Evolutionary conservation across 176 grass and related monocot genomes (phyloP).

Genomic region (Elymus sibiricus): DNA sequence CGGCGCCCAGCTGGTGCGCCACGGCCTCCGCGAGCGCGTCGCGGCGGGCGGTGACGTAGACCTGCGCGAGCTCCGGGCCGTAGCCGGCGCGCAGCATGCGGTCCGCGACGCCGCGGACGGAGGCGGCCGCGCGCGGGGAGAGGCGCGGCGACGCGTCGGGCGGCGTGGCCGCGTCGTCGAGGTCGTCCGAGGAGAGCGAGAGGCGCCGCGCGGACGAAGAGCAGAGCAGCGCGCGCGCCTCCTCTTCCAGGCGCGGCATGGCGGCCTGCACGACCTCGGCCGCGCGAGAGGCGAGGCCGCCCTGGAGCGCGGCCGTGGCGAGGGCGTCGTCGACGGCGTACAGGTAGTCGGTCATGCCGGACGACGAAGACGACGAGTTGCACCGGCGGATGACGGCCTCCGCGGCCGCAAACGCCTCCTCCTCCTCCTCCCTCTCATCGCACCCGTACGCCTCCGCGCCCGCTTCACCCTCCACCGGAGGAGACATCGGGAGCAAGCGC

Average conservation of each 20-base stretch:
- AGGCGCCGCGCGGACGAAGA: conserved; percentile 32
- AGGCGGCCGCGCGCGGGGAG: conserved; percentile 17
- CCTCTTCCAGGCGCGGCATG: conserved; percentile 76
- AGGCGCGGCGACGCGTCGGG: conserved; percentile 32
- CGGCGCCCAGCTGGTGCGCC: conserved; percentile 30
- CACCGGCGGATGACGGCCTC: conserved; percentile 41
- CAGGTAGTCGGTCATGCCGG: conserved; percentile 19
- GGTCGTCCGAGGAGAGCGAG: conserved; percentile 37
- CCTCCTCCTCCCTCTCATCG: background rate
- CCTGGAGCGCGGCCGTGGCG: conserved; percentile 36
- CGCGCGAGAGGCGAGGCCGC: conserved; percentile 30
- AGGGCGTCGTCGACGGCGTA: conserved; percentile 59
- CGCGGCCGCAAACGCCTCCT: conserved; percentile 31
- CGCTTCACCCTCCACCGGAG: background rate
- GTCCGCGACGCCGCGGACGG: conserved; percentile 33
- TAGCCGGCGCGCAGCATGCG: conserved; percentile 72
- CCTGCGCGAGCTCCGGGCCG: conserved; percentile 66
- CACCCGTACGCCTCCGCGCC: background rate
- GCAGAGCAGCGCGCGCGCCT: conserved; percentile 56
- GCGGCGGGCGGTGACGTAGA: conserved; percentile 53
- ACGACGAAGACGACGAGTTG: background rate
- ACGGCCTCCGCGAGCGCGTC: conserved; percentile 61
- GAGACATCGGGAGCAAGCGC: conserved; percentile 20
- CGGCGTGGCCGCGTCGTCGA: conserved; percentile 12
- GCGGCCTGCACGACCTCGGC: conserved; percentile 60